Evolutionary conservation across 2,329 filamentous ascomycete species (phyloP).

Genomic region (Pseudocercospora ulei): DNA sequence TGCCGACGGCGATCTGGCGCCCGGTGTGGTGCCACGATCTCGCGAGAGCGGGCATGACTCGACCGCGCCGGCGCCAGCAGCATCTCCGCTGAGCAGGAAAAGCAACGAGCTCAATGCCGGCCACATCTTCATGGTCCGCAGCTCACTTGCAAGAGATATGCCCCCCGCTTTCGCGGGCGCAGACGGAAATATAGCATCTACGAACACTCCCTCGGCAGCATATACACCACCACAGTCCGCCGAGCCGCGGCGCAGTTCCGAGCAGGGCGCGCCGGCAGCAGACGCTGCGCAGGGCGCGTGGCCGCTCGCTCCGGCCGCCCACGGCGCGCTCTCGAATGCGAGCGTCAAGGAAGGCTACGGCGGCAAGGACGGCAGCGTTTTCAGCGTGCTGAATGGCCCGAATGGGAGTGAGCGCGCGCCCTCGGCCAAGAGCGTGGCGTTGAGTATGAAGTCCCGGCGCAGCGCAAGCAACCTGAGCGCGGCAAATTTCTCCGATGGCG

Average conservation of each 20-base stretch:
- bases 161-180: slow-evolving; percentile 36
- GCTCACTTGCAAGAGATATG: slow-evolving; percentile 40
- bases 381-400: slow-evolving; percentile 25
- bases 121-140: slow-evolving; percentile 38
- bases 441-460: slow-evolving; percentile 35
- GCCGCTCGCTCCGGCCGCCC: slow-evolving; percentile 28
- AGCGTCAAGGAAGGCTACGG: slow-evolving; percentile 34
- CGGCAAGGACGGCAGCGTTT: slow-evolving; percentile 28
- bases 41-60: slow-evolving; percentile 28
- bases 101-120: slow-evolving; percentile 29
- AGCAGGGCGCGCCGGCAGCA: slow-evolving; percentile 19
- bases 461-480: slow-evolving; percentile 24
- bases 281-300: slow-evolving; percentile 27
- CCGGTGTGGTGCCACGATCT: slow-evolving; percentile 17
- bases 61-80: slow-evolving; percentile 13
- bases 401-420: slow-evolving; percentile 24
- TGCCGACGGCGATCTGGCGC: slow-evolving; percentile 24
- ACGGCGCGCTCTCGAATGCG: slow-evolving; percentile 34
- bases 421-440: slow-evolving; percentile 26
- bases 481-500: slow-evolving; percentile 20
- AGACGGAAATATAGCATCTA: slow-evolving; percentile 28
- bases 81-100: slow-evolving; percentile 27
- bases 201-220: slow-evolving; percentile 23
- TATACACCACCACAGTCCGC: slow-evolving; percentile 11
- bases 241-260: slow-evolving; percentile 14